Evolutionary conservation across 2,329 filamentous ascomycete species (phyloP), one percentile per base, ranked within the genome.

Genomic region (Sporothrix inflata): DNA sequence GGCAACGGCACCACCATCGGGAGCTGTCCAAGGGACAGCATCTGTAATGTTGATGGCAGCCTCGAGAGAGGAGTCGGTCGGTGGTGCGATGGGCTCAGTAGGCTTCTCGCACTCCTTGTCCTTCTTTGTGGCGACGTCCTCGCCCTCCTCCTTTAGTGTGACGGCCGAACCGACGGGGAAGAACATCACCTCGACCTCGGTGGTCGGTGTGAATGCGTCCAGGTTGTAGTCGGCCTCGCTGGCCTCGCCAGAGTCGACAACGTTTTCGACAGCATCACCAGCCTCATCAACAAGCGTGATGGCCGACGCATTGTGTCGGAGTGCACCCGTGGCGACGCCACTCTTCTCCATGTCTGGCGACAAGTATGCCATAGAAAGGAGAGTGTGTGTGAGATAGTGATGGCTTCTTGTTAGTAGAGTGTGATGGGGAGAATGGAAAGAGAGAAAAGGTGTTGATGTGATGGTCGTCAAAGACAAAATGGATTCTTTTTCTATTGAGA

Each of bases 1-100:
- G 19, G 85, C 86, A 16, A 77, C 74, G 66, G 81, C 75, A 14
- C 85, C 85, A 34, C 85, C 84, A 61, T 86, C 84, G 0, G 84
- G 85, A 1, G 78, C 49, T 3, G 53, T 47, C 34, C 61, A 71
- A 8, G 47, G 60, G 2, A 63, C 8, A 3, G 34, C 27, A 30
- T 51, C 69, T 2, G 24, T 57, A 12, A 21, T 16, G n/a, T 5
- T 6, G 34, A 30, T 8, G 24, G n/a, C 60, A 9, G 60, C 1
- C 19, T 12, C 60, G 12, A 57, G 38, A 27, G 60, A 38, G 12
- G 60, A 12, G 21, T 65, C 60, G 12, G 45, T 11, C 4, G 27
- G 3, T 19, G 53, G 53, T 19, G 27, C 4, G 27, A 27, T 57
- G 24, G 65, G 8, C 27, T 65, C 60, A n/a, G 11, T 8, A 40